Percentiles rank a stretch among this genome's conserved stretches.
These are phyloP conservation scores for Rhodotorula kratochvilovae DNA, from an alignment of 768 basidiomycete species.

Conservation along the genomic window DNA sequence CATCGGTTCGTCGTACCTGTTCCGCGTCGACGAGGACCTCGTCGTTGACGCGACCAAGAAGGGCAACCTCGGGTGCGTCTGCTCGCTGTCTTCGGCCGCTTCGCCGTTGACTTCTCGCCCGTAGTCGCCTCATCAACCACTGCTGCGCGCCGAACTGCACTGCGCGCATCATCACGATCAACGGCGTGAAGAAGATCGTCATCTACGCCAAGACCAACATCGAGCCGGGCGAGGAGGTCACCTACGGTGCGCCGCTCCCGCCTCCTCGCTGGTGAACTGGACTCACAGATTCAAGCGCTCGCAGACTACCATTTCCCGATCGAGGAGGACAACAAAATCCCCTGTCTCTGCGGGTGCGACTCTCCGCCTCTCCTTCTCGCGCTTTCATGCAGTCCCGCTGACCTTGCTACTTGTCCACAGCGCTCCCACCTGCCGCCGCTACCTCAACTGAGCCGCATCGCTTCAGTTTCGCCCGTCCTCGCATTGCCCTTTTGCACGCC, in stretches of 20 bases:
- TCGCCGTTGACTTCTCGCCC: constrained; percentile 16
- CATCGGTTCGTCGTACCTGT: constrained; percentile 95
- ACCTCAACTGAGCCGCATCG: constrained; percentile 14
- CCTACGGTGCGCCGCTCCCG: constrained; percentile 70
- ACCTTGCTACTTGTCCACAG: too few relatives aligned
- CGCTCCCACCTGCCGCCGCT: constrained; percentile 23
- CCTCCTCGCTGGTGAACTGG: too few relatives aligned
- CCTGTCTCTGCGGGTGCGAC: constrained; percentile 59
- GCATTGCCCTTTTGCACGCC: too few relatives aligned
- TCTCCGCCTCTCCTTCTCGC: not conserved
- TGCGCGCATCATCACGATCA: constrained; percentile 55
- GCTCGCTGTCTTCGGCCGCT: constrained; percentile 4
- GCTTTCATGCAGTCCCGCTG: too few relatives aligned
- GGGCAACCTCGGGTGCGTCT: constrained; percentile 88
- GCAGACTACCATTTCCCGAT: constrained; percentile 98
- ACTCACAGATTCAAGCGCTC: not conserved
- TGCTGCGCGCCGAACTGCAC: constrained; percentile 79
- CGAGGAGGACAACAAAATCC: constrained; percentile 75
- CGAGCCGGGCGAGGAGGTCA: constrained; percentile 94
- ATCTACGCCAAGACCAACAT: constrained; percentile 97
- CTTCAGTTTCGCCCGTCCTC: too few relatives aligned
- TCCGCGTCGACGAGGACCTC: constrained; percentile 94
- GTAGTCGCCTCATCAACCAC: constrained; percentile 93
- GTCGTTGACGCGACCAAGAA: constrained; percentile 99
- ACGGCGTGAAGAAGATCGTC: constrained; percentile 66